Evolutionary conservation across 176 grass and related monocot genomes (phyloP).

Genomic region (Zea mays): Zm-B73-REFERENCE-NAM-5.0 NC_050097.1:35944001-35944500

Average conservation of each 20-base stretch:
- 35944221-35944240: background rate
- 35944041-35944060: background rate
- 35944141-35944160: background rate
- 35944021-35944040: background rate
- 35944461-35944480: background rate
- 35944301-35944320: no score
- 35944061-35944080: background rate
- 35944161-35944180: background rate
- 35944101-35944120: background rate
- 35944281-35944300: no score
- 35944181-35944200: background rate
- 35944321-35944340: background rate
- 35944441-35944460: slow-evolving; percentile 22
- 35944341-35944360: background rate
- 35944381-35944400: slow-evolving; percentile 5
- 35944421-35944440: slow-evolving; percentile 23
- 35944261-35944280: slow-evolving; percentile 5
- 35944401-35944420: slow-evolving; percentile 38
- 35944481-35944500: slow-evolving; percentile 1
- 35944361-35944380: background rate
- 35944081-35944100: background rate
- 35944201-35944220: background rate
- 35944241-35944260: slow-evolving; percentile 2
- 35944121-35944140: background rate
- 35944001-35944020: slow-evolving; percentile 35